Percentiles rank a stretch among this genome's conserved stretches.
These are phyloP conservation scores for Incumbomyces lentus DNA, from an alignment of 2,329 filamentous ascomycete genomes.

Conservation along the genomic window DNA sequence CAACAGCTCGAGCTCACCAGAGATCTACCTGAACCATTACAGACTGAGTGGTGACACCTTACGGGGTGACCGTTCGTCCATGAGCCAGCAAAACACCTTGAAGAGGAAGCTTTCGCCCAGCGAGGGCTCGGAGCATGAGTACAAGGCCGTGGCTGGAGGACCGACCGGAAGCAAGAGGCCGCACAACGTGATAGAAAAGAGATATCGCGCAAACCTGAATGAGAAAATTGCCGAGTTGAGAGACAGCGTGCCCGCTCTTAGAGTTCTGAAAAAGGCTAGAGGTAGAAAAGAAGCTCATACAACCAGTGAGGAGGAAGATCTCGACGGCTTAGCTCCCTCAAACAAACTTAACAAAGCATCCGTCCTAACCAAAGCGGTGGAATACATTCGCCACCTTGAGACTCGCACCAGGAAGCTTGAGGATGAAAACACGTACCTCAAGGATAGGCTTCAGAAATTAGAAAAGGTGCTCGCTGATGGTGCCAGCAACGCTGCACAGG, in stretches of 20 bases:
- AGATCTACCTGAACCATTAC: constrained; percentile 15
- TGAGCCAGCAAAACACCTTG: constrained; percentile 27
- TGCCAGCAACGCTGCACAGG: constrained; percentile 17
- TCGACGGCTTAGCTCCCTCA: constrained; percentile 71
- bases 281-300: constrained; percentile 45
- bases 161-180: constrained; percentile 73
- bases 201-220: constrained; percentile 91
- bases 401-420: constrained; percentile 74
- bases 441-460: constrained; percentile 68
- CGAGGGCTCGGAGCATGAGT: constrained; percentile 35
- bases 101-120: constrained; percentile 62
- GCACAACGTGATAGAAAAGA: constrained; percentile 97
- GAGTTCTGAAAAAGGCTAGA: constrained; percentile 64
- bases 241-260: constrained; percentile 82
- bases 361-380: constrained; percentile 86
- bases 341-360: constrained; percentile 98
- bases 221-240: constrained; percentile 90
- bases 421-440: constrained; percentile 72
- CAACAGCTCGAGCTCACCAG: constrained; percentile 21
- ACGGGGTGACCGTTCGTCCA: constrained; percentile 11
- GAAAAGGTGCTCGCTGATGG: constrained; percentile 51
- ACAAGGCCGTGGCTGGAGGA: constrained; percentile 48
- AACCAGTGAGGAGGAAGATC: constrained; percentile 68
- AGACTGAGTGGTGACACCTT: constrained; percentile 21
- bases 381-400: constrained; percentile 89